phyloP scores from a whole-genome alignment of 768 basidiomycete species.

The Leccinum disarticulatum region DNA sequence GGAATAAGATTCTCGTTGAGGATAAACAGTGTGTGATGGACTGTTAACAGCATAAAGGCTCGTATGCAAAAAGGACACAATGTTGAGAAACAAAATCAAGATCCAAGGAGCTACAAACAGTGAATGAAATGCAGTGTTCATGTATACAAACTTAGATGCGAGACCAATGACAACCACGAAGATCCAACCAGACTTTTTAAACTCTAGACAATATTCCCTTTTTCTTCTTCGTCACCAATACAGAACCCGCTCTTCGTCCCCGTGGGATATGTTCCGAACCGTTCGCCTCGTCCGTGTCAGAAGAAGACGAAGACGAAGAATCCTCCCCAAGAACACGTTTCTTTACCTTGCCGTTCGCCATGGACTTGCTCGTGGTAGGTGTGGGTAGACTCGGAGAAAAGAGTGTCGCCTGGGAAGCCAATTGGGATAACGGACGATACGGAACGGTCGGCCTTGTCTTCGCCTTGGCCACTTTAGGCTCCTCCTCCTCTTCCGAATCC shows the following conservation, averaged over 20 bases:
- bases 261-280: slow-evolving; percentile 58
- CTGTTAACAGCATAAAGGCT: background rate
- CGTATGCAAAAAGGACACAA: background rate
- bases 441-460: slow-evolving; percentile 9
- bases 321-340: slow-evolving; percentile 12
- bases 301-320: slow-evolving; percentile 42
- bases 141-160: background rate
- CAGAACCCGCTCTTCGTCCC: slow-evolving; percentile 52
- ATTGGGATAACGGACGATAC: slow-evolving; percentile 54
- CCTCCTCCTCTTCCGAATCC: slow-evolving; percentile 26
- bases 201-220: slow-evolving; percentile 15
- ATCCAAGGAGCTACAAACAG: background rate
- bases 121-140: background rate
- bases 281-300: slow-evolving; percentile 35
- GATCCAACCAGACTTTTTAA: background rate
- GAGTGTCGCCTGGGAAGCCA: slow-evolving; percentile 37
- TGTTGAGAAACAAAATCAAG: background rate
- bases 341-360: slow-evolving; percentile 28
- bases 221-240: slow-evolving; percentile 28
- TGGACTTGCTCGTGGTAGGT: slow-evolving; percentile 30
- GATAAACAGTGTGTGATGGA: background rate
- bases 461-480: slow-evolving; percentile 19
- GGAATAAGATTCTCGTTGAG: background rate
- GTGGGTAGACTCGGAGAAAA: slow-evolving; percentile 39
- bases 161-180: background rate